Evolutionary conservation across 1,284 basidiomycete genomes (phyloP).

Genomic region (Takashimella koratensis): DNA sequence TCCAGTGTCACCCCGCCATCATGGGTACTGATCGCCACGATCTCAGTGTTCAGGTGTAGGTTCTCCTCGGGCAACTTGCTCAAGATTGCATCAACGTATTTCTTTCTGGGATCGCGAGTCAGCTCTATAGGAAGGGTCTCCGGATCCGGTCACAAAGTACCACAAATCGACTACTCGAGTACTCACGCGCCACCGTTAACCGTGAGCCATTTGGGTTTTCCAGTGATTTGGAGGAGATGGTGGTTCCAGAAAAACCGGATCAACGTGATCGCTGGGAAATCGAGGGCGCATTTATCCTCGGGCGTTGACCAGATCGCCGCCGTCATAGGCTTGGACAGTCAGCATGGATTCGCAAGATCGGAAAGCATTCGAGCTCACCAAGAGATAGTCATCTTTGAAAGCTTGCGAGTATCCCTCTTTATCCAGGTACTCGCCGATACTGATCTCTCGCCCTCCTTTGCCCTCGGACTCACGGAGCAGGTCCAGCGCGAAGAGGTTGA

Average conservation of each 20-base stretch:
- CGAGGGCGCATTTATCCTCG: constrained; percentile 64
- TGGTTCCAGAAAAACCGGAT: constrained; percentile 78
- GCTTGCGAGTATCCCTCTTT: constrained; percentile 63
- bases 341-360: not conserved
- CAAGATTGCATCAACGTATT: constrained; percentile 66
- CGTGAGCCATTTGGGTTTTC: constrained; percentile 73
- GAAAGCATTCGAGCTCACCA: constrained; percentile 59
- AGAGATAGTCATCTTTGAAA: constrained; percentile 73
- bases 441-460: constrained; percentile 49
- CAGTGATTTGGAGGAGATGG: constrained; percentile 68
- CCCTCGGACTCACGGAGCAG: constrained; percentile 28
- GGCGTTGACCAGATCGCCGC: constrained; percentile 78
- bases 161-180: no score
- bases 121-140: constrained; percentile 1
- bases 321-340: constrained; percentile 64
- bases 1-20: constrained; percentile 34
- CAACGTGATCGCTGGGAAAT: constrained; percentile 69
- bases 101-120: constrained; percentile 51
- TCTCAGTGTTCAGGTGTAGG: constrained; percentile 61
- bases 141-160: no score
- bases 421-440: constrained; percentile 68
- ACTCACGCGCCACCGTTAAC: constrained; percentile 66
- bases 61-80: constrained; percentile 55
- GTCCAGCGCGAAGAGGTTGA: constrained; percentile 64
- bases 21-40: constrained; percentile 44